These are phyloP conservation scores for Dicorynia guianensis DNA, from an alignment of 306 rosid species.

Conservation along the genomic window DNA sequence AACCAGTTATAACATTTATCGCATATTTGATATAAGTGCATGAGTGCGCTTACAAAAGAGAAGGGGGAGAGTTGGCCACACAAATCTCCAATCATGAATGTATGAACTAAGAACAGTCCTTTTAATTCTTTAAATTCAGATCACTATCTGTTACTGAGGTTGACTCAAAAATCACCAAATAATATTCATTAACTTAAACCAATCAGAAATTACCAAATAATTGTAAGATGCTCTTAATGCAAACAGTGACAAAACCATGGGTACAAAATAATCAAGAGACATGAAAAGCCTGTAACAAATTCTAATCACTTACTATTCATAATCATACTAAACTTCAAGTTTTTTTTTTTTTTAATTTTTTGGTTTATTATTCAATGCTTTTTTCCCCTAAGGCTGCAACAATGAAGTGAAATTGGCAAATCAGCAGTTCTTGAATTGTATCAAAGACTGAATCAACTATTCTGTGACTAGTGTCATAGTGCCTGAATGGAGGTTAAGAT, in stretches of 20 bases:
- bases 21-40: neutral
- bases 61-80: neutral
- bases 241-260: neutral
- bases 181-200: neutral
- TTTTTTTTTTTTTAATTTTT: no score
- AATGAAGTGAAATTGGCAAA: constrained; percentile 7
- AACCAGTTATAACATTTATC: neutral
- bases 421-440: constrained; percentile 17
- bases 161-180: neutral
- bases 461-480: constrained; percentile 1
- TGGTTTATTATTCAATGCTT: no score
- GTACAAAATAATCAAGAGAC: neutral
- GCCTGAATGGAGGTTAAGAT: constrained; percentile 9
- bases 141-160: neutral
- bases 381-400: no score
- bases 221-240: constrained; percentile 12
- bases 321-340: no score
- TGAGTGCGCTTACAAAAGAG: no score
- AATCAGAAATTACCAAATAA: no score
- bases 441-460: constrained; percentile 1
- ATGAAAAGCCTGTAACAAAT: constrained; percentile 3
- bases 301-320: neutral
- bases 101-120: neutral
- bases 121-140: neutral
- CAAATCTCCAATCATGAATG: constrained; percentile 8